These are phyloP conservation scores for Chytriomyces sp. DNA, from an alignment of 192 early-diverging fungal genomes.

Conservation along the genomic window DNA sequence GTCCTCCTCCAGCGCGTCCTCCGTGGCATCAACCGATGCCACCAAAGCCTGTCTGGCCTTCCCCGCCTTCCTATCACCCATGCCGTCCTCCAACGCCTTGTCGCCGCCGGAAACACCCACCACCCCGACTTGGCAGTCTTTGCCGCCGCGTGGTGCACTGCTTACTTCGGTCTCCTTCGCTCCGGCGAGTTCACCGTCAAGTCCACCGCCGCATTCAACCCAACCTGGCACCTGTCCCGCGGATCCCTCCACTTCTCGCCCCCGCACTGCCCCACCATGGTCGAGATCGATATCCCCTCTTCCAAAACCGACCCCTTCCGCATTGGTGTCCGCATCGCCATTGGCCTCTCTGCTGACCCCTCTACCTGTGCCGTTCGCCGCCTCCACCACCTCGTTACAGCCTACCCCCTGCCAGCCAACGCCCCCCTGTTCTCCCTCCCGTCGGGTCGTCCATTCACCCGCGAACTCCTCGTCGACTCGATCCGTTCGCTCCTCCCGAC, in stretches of 20 bases:
- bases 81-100: not conserved
- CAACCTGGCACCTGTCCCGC: not conserved
- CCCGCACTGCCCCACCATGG: not conserved
- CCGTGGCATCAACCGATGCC: not conserved
- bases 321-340: not conserved
- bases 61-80: not conserved
- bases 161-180: not conserved
- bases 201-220: not conserved
- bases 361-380: not conserved
- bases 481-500: not conserved
- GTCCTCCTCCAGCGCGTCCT: not conserved
- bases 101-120: not conserved
- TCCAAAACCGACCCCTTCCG: slow-evolving; percentile 17
- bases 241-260: not conserved
- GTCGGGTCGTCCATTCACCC: not conserved
- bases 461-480: not conserved
- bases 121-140: not conserved
- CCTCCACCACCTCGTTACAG: not conserved
- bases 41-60: not conserved
- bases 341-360: not conserved
- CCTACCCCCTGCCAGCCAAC: not conserved
- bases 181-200: not conserved
- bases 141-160: not conserved
- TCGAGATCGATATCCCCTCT: not conserved
- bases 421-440: slow-evolving; percentile 1